phyloP scores from a whole-genome alignment of 2,329 filamentous ascomycete species.

The Penicillium sp. region DNA sequence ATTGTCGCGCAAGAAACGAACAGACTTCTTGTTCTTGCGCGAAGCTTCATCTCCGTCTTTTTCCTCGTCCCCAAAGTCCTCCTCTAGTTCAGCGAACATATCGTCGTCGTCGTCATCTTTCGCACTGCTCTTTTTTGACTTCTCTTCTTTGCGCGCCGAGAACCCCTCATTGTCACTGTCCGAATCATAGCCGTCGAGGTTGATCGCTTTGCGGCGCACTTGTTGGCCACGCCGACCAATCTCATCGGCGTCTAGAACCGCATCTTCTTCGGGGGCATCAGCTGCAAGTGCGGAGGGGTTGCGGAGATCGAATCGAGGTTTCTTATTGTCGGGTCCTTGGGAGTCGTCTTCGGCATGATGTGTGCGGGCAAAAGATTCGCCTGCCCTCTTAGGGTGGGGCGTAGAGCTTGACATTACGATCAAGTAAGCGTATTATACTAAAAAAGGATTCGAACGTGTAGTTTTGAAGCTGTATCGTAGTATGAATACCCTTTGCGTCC shows the following conservation, averaged over 20 bases:
- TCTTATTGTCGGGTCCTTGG: slow-evolving; percentile 60
- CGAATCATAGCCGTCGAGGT: slow-evolving; percentile 94
- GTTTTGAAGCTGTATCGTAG: slow-evolving; percentile 6
- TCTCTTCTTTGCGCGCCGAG: slow-evolving; percentile 68
- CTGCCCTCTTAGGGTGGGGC: slow-evolving; percentile 78
- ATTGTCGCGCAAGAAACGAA: slow-evolving; percentile 59
- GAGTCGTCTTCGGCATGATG: slow-evolving; percentile 62
- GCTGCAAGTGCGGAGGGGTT: slow-evolving; percentile 91
- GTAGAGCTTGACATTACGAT: slow-evolving; percentile 59
- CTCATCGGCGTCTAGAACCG: slow-evolving; percentile 84
- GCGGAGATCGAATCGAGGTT: slow-evolving; percentile 88
- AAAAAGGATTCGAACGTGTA: not conserved
- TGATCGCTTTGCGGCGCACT: slow-evolving; percentile 90
- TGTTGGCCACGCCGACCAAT: slow-evolving; percentile 72
- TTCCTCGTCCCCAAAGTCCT: slow-evolving; percentile 57
- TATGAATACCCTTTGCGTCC: slow-evolving; percentile 14
- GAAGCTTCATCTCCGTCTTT: slow-evolving; percentile 51
- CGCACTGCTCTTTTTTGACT: slow-evolving; percentile 42
- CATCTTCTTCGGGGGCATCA: slow-evolving; percentile 72
- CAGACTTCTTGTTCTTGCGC: slow-evolving; percentile 63
- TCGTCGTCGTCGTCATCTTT: slow-evolving; percentile 55
- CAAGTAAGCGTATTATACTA: not conserved
- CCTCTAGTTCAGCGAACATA: slow-evolving; percentile 77
- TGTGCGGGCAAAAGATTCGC: slow-evolving; percentile 75
- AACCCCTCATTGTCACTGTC: slow-evolving; percentile 92